These are phyloP conservation scores for Ceratobasidium papillatum DNA, from an alignment of 1,284 basidiomycete species.

Conservation along the genomic window DNA sequence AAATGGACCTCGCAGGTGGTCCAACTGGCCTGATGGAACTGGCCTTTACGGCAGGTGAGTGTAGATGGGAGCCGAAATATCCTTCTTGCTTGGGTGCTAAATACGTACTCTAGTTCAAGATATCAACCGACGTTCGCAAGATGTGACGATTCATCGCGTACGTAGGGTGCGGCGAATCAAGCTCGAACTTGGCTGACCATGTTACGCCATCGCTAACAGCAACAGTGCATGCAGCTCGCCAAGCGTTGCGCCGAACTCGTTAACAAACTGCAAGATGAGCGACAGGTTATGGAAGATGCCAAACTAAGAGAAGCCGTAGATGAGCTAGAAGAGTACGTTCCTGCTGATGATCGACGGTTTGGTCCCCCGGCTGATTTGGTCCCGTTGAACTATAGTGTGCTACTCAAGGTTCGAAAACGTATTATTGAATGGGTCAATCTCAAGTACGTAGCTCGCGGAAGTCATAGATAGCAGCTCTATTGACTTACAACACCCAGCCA, in stretches of 20 bases:
- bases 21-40: constrained; percentile 3
- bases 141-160: constrained; percentile 12
- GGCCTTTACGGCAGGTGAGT: constrained; percentile 17
- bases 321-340: constrained; percentile 10
- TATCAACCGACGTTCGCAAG: constrained; percentile 8
- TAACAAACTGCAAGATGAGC: background rate
- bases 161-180: background rate
- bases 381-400: background rate
- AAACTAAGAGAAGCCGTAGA: constrained; percentile 4
- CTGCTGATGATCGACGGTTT: background rate
- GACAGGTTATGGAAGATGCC: background rate
- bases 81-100: background rate
- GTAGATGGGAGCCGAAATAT: background rate
- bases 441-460: background rate
- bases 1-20: background rate
- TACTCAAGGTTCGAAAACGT: background rate
- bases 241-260: constrained; percentile 1
- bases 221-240: constrained; percentile 27
- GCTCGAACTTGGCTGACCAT: background rate
- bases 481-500: background rate
- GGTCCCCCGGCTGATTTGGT: background rate
- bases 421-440: constrained; percentile 32
- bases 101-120: background rate
- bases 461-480: background rate
- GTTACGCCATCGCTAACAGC: background rate